phyloP scores from a whole-genome alignment of 305 asterid genomes.

The Fraxinus platypoda region DNA sequence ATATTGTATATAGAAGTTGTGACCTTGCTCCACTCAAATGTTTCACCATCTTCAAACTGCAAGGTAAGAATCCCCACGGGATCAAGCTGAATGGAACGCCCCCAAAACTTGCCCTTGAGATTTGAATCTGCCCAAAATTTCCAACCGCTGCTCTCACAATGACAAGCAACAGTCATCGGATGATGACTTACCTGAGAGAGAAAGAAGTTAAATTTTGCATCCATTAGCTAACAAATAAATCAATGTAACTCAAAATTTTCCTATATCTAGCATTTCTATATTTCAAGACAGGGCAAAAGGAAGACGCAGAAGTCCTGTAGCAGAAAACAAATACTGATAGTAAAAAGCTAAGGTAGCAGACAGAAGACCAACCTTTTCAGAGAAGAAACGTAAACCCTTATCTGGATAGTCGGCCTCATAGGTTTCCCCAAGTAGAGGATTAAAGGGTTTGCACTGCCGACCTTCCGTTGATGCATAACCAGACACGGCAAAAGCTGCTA shows the following conservation, averaged over 20 bases:
- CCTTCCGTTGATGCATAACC: conserved; percentile 99
- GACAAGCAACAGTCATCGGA: conserved; percentile 97
- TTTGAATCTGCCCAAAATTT: conserved; percentile 98
- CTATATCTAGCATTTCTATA: conserved; percentile 6
- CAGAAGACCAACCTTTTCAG: conserved; percentile 68
- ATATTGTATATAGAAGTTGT: conserved; percentile 94
- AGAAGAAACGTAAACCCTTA: conserved; percentile 83
- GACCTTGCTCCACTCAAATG: conserved; percentile 98
- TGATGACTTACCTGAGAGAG: conserved; percentile 93
- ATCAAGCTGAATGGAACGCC: conserved; percentile 98
- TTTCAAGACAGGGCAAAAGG: background rate
- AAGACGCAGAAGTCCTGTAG: conserved; percentile 12
- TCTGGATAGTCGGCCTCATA: conserved; percentile 97
- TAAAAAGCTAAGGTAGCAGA: conserved; percentile 9
- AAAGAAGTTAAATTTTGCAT: background rate
- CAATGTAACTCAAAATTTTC: background rate
- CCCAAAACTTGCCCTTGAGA: conserved; percentile 99
- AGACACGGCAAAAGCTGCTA: conserved; percentile 97
- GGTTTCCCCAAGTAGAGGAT: conserved; percentile 99
- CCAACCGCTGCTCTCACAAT: conserved; percentile 97
- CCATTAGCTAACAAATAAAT: background rate
- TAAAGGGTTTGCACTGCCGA: conserved; percentile 95
- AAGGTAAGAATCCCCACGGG: conserved; percentile 88
- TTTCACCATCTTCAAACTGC: conserved; percentile 94
- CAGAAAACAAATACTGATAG: conserved; percentile 3